A percentile compares a stretch with the other conserved stretches of the same genome.
Conservation (phyloP, 805 yeast species). For the Hermanozyma aechmeae region DNA sequence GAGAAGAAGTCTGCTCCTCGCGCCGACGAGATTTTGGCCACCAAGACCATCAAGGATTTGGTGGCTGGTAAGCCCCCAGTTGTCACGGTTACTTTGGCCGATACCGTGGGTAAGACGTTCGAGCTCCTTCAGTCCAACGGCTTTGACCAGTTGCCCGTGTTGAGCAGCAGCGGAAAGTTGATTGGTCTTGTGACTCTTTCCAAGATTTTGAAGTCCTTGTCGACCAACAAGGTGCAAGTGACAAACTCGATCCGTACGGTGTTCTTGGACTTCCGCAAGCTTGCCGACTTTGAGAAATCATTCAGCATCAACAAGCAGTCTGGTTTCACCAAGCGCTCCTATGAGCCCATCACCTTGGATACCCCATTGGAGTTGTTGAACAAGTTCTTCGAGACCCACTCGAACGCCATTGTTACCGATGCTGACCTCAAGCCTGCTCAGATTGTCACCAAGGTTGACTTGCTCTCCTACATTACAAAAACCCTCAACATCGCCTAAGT, state of each 20-base stretch:
- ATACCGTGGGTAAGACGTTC: slow-evolving; percentile 56
- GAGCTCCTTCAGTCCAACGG: slow-evolving; percentile 65
- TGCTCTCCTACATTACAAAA: slow-evolving; percentile 46
- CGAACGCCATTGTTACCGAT: slow-evolving; percentile 77
- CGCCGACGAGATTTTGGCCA: slow-evolving; percentile 30
- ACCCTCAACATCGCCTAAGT: too few relatives aligned
- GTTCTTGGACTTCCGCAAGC: slow-evolving; percentile 66
- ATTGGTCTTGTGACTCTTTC: slow-evolving; percentile 74
- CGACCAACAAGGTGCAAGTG: slow-evolving; percentile 48
- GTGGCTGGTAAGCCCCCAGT: slow-evolving; percentile 63
- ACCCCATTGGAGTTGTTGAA: slow-evolving; percentile 63
- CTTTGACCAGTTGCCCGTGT: slow-evolving; percentile 80
- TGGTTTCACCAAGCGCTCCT: slow-evolving; percentile 53
- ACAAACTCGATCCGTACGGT: slow-evolving; percentile 49
- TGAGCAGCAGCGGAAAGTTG: slow-evolving; percentile 49
- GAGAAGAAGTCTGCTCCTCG: slow-evolving; percentile 33
- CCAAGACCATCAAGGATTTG: slow-evolving; percentile 53
- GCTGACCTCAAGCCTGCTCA: slow-evolving; percentile 62
- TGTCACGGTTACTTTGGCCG: slow-evolving; percentile 56
- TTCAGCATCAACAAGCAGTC: slow-evolving; percentile 50
- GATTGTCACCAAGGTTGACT: slow-evolving; percentile 81
- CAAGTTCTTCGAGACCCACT: slow-evolving; percentile 74
- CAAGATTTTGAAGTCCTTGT: slow-evolving; percentile 55
- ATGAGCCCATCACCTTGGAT: slow-evolving; percentile 53
- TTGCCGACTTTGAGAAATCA: slow-evolving; percentile 58